Base-by-base conservation (phyloP, 331 rosid genomes). In the Arachis monticola region DNA sequence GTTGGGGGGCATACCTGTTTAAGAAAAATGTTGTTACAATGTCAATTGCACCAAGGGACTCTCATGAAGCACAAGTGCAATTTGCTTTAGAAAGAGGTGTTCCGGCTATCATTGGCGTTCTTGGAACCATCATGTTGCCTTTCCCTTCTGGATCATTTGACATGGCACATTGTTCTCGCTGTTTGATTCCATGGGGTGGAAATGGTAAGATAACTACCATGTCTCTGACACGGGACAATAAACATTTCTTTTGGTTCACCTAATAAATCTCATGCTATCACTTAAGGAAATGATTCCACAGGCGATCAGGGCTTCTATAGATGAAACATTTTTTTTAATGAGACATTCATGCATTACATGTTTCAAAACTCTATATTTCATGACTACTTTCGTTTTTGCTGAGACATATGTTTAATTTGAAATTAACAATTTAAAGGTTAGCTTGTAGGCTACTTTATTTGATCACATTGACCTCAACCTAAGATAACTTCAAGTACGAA, bases 1-100 rank as follows among this genome's bases (percentile, higher is more conserved):
- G 97, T 78, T 92, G 83, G 78, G 96, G 96, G 0, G 97, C 97
- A 30, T 90, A 92, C 78, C 73, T 92, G 68, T 85, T 92, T 51
- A 87, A 85, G 78, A 88, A 83, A 82, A 90, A 88, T 87, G 94
- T 90, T 44, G 30, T 90, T 22, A 58, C 92, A 41, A 85, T 92
- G 94, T 92, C 97, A 59, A 84, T 92, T 14, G 97, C 97, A 40
- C 97, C 97, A 45, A 85, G 92, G 72, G 97, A 92, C 73, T 90
- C 96, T 65, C 94, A 92, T 70, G 97, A 92, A 85, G 96, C 97
- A 13, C 97, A 92, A 73, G 94, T 92, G 64, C 97, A 92, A 87
- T 92, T 92, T 87, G 97, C 97, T 57, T 68, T 92, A 67, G 97
- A 92, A 87, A 88, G 97, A 87, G 97, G 97, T 64, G 96, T 90